phyloP scores from a whole-genome alignment of 2,329 filamentous ascomycete genomes.

The Fonsecaea pugnacius region DNA sequence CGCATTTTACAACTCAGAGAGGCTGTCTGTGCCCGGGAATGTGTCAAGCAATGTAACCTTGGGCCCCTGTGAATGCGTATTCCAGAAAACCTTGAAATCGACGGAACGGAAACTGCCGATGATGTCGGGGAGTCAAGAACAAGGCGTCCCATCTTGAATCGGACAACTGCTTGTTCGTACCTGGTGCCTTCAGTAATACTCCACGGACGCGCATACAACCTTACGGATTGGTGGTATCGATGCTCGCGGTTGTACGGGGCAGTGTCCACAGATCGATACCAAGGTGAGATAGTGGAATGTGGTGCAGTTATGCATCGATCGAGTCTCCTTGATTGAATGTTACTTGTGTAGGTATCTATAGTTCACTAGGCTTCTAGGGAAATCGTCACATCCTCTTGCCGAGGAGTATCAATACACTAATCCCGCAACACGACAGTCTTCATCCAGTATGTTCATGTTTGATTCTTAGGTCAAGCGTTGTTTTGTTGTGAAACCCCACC shows the following conservation, averaged over 20 bases:
- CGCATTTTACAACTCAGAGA: background rate
- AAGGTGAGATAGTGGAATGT: background rate
- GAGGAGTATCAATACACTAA: background rate
- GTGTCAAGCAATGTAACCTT: slow-evolving; percentile 6
- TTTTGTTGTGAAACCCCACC: background rate
- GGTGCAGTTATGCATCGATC: background rate
- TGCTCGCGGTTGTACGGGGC: background rate
- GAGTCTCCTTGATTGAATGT: background rate
- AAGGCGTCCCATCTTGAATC: background rate
- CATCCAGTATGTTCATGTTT: background rate
- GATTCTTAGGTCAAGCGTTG: background rate
- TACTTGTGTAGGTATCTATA: background rate
- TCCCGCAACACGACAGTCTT: background rate
- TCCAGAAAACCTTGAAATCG: background rate
- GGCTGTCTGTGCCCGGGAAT: background rate
- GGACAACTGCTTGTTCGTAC: background rate
- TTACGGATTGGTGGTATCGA: background rate
- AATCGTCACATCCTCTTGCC: background rate
- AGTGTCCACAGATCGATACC: background rate
- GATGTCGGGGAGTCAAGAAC: background rate
- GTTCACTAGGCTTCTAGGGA: background rate
- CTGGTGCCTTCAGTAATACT: background rate
- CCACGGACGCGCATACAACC: background rate
- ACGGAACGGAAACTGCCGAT: slow-evolving; percentile 1
- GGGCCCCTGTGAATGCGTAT: background rate